Evolutionary conservation across 2,329 filamentous ascomycete genomes (phyloP).

Genomic region (Parastagonospora nodorum): DNA sequence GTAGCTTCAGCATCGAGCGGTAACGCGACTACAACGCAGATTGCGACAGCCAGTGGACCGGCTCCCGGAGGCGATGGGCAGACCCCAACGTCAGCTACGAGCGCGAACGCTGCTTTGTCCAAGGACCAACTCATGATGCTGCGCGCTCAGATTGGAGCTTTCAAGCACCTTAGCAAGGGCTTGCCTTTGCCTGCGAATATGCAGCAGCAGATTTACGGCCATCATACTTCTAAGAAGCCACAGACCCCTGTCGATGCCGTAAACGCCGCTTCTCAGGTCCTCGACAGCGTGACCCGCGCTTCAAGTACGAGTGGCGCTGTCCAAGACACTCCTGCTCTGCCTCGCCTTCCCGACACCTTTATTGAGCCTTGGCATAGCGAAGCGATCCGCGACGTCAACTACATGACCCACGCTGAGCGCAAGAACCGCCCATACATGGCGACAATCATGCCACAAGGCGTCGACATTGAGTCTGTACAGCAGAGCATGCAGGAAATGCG

Average conservation of each 20-base stretch:
- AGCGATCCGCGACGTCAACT: conserved; percentile 68
- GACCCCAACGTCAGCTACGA: conserved; percentile 38
- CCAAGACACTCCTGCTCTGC: conserved; percentile 31
- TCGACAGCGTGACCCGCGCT: conserved; percentile 56
- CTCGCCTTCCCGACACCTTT: conserved; percentile 61
- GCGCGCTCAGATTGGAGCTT: conserved; percentile 85
- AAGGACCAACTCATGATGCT: conserved; percentile 79
- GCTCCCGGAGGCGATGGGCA: conserved; percentile 47
- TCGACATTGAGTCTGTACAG: conserved; percentile 73
- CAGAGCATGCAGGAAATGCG: conserved; percentile 61
- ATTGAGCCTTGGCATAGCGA: conserved; percentile 42
- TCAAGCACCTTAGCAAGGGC: conserved; percentile 89
- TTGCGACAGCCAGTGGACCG: conserved; percentile 30
- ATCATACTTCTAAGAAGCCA: conserved; percentile 64
- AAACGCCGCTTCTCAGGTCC: conserved; percentile 54
- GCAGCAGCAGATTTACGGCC: conserved; percentile 81
- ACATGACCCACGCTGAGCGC: conserved; percentile 77
- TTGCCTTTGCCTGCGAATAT: conserved; percentile 76
- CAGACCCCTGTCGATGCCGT: conserved; percentile 47
- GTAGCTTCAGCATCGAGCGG: conserved; percentile 26
- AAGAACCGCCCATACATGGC: conserved; percentile 81
- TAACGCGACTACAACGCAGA: conserved; percentile 28
- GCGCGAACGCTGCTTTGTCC: conserved; percentile 28
- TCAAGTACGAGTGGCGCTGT: conserved; percentile 49
- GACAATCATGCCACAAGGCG: conserved; percentile 83